A percentile compares a stretch with the other conserved stretches of the same genome.
These are phyloP conservation scores for Puccinia horiana DNA, from an alignment of 1,284 basidiomycete genomes.

Conservation along the genomic window DNA sequence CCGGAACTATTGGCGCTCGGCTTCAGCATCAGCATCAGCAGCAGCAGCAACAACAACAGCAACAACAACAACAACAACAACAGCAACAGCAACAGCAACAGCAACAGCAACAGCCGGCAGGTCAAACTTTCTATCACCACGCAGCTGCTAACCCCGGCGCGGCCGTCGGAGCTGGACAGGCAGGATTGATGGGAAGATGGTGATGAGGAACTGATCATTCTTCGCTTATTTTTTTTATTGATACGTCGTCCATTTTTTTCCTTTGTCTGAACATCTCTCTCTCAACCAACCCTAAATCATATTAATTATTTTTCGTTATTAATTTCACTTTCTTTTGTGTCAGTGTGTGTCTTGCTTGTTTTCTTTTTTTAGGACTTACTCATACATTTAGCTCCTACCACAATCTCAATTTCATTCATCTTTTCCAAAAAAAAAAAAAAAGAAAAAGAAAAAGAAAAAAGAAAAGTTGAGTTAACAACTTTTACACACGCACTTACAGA, in stretches of 20 bases:
- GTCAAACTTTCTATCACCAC: slow-evolving; percentile 16
- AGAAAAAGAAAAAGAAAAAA: no score
- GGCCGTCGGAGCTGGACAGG: background rate
- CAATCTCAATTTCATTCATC: no score
- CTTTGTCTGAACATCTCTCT: background rate
- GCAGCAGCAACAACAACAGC: background rate
- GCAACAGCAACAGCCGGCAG: background rate
- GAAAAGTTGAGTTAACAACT: no score
- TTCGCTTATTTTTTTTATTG: background rate
- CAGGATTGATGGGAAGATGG: slow-evolving; percentile 26
- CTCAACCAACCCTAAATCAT: background rate
- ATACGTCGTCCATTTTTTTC: background rate
- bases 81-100: slow-evolving; percentile 3
- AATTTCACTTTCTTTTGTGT: background rate
- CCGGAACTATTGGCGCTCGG: background rate
- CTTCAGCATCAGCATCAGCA: background rate
- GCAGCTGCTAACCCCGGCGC: slow-evolving; percentile 1
- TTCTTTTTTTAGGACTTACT: no score
- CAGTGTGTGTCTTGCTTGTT: no score
- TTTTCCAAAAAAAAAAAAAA: no score
- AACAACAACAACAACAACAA: background rate
- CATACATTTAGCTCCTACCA: no score
- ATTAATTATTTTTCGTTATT: background rate
- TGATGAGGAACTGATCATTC: background rate
- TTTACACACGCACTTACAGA: no score